Conservation (phyloP, 2,329 filamentous ascomycete species). For the Chrysosporium queenslandicum region DNA sequence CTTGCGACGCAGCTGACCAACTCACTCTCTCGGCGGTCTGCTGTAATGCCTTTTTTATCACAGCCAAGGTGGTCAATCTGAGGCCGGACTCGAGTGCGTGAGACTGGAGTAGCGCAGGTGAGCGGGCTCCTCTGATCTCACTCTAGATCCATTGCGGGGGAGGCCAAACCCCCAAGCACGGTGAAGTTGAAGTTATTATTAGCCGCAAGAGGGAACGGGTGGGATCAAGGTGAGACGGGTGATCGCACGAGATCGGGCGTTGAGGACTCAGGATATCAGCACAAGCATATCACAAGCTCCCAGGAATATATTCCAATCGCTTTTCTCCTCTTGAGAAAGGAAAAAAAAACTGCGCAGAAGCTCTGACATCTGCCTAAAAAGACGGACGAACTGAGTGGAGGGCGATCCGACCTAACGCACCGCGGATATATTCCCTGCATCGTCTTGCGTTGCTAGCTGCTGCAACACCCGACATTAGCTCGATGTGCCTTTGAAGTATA, state of each 20-base stretch:
- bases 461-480: constrained; percentile 9
- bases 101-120: background rate
- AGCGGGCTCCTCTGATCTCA: background rate
- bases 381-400: background rate
- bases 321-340: background rate
- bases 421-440: constrained; percentile 8
- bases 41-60: too few species aligned
- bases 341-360: background rate
- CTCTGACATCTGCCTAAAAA: background rate
- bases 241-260: background rate
- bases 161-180: background rate
- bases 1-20: background rate
- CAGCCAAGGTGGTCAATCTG: too few species aligned
- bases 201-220: background rate
- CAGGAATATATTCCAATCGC: background rate
- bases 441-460: constrained; percentile 2
- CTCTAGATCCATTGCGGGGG: background rate
- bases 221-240: background rate
- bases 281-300: background rate
- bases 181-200: background rate
- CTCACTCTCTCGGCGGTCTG: background rate
- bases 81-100: too few species aligned
- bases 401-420: constrained; percentile 2
- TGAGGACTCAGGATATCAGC: background rate
- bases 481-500: background rate